Evolutionary conservation across 345 rosid species (phyloP), one percentile per base, ranked within the genome.

Genomic region (Syzygium grande): DNA sequence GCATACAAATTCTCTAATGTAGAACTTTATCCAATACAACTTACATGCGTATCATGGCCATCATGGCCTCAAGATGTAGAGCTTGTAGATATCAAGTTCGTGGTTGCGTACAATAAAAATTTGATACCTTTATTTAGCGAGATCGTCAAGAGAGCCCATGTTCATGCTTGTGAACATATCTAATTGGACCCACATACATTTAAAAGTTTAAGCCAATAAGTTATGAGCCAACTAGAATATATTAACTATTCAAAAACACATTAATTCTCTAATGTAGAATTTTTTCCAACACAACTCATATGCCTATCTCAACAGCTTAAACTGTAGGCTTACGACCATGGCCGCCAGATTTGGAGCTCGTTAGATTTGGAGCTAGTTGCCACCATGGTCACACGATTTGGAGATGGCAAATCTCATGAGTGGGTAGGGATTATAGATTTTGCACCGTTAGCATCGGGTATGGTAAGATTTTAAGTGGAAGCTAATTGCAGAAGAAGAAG

Each of bases 181-280:
- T 0, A 2, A 5, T 63, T 0, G 2, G 1, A 29, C 17, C 7
- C 3, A 7, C 0, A 7, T 63, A 6, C 2, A 29, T 9, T 29
- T 7, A 14, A 63, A 63, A 63, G 0, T 9, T 63, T 63, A 29
- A 63, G 2, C 2, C 0, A 63, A 29, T 63, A 17, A 63, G 1
- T 14, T 63, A 3, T 2, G 0, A 0, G 34, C 17, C 19, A 29
- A 29, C 0, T 0, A 29, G 0, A 63, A 29, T 63, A 63, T 3
- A 63, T 63, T 29, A 63, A 63, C 0, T 63, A 0, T 11, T 63
- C 5, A 1, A 63, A 3, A 3, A 5, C 4, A 29, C 1, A 29
- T 0, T 0, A 3, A 1, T 63, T 63, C 11, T 29, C 0, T 1
- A 1, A 29, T 63, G 9, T 15, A 2, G 1, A 9, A n/a, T 10